Base-by-base conservation (phyloP, 140 eudicot genomes). In the Flaveria floridana region DNA sequence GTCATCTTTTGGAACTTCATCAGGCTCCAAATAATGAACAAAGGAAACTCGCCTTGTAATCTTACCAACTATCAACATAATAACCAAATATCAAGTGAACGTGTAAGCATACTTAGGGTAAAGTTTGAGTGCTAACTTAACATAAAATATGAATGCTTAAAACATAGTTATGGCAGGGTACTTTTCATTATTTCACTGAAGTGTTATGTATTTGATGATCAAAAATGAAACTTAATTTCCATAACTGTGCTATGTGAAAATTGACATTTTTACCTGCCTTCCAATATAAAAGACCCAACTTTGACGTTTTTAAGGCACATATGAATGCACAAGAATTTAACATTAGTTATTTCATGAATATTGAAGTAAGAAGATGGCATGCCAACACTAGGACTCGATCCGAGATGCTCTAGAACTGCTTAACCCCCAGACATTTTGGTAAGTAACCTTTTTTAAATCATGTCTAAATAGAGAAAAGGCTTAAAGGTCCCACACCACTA, bases 21-120 rank as follows among this genome's bases (percentile, higher is more conserved):
- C 52, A 18, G 96, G 86, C 73, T 92, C 97, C 16, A 95, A 81
- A 79, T 89, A 92, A 85, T 82, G 89, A 67, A 87, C 81, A 21
- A 92, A 80, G 30, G 95, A 87, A 53, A 92, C 89, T 19, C 83
- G 87, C 77, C 96, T 76, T 58, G 96, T 75, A 65, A 89, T 86
- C 82, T 87, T 85, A 20, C 97, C 96, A 82, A 77, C 97, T 92
- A 90, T 66, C 52, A 82, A 51, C 63, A 47, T 50, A 44, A 70
- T 68, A 26, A 63, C 19, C 61, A 14, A n/a, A 53, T 25, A 19
- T 23, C 21, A 64, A 0, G 47, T 6, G 19, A 34, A 59, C 10
- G 26, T n/a, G 50, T 13, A 28, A 61, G 7, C 20, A 14, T 20
- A 57, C 10, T 18, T 28, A 14, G 16, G 20, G 72, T 39, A 16